Conservation (phyloP, 257 asterid genomes). For the Ballota nigra region DNA sequence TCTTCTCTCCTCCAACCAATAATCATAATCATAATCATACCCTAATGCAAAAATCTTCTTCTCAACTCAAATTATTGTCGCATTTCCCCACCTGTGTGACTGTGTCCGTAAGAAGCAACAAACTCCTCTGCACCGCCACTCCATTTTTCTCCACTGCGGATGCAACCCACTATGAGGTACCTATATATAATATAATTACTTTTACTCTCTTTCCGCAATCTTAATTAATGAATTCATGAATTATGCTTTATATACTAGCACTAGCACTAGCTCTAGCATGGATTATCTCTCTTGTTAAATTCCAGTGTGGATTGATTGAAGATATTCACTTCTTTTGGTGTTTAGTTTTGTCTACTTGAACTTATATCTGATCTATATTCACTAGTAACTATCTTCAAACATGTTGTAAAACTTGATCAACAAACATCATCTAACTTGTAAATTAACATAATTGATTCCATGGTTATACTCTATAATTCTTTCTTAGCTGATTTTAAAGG, state of each 20-base stretch:
- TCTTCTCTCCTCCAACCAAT: constrained; percentile 32
- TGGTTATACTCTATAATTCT: not conserved
- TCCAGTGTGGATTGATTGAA: not conserved
- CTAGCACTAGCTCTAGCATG: no score
- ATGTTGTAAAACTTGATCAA: no score
- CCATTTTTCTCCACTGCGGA: constrained; percentile 51
- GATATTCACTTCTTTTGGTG: no score
- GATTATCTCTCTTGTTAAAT: no score
- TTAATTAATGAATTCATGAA: not conserved
- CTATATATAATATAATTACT: not conserved
- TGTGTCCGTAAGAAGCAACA: constrained; percentile 23
- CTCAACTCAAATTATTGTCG: constrained; percentile 26
- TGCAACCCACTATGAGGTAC: constrained; percentile 78
- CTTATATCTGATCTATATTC: no score
- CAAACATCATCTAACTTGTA: no score
- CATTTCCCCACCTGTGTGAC: constrained; percentile 23
- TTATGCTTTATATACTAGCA: not conserved
- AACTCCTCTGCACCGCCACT: constrained; percentile 39
- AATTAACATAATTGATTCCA: no score
- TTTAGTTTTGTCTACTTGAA: no score
- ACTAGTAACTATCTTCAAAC: no score
- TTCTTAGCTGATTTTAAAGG: not conserved
- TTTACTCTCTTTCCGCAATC: not conserved
- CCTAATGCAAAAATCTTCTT: not conserved
- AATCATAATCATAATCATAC: not conserved